Percentiles rank a stretch among this genome's conserved stretches.
phyloP scores from a whole-genome alignment of 2,329 filamentous ascomycete genomes.

The Colletotrichum coccodes region DNA sequence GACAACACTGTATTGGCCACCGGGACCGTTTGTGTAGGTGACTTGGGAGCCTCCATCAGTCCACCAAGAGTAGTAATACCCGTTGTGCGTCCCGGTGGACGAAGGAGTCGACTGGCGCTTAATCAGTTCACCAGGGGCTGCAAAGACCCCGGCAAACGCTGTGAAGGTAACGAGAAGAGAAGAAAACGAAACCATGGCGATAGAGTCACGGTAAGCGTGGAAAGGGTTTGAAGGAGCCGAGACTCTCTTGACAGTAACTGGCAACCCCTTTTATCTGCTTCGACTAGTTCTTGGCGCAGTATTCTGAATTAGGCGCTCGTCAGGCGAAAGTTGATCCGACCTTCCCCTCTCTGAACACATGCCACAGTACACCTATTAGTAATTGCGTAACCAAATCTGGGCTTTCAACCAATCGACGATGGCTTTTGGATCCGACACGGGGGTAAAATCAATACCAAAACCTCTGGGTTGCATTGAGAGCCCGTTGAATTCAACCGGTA shows the following conservation, averaged over 20 bases:
- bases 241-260: background rate
- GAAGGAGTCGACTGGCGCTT: slow-evolving; percentile 44
- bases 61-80: slow-evolving; percentile 62
- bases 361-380: background rate
- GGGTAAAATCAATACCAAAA: background rate
- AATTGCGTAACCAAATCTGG: background rate
- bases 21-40: slow-evolving; percentile 52
- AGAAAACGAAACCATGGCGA: slow-evolving; percentile 15
- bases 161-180: slow-evolving; percentile 5
- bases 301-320: background rate
- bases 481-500: background rate
- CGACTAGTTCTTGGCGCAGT: background rate
- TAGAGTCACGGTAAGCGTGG: background rate
- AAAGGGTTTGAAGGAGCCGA: too few species aligned
- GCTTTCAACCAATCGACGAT: background rate
- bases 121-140: slow-evolving; percentile 11
- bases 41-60: slow-evolving; percentile 55
- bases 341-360: too few species aligned
- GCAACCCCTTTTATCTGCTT: background rate
- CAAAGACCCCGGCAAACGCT: background rate
- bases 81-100: slow-evolving; percentile 46
- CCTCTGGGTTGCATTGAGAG: background rate
- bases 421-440: too few species aligned
- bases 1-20: slow-evolving; percentile 53
- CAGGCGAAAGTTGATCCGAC: too few species aligned